Evolutionary conservation across 2,329 filamentous ascomycete genomes (phyloP).

Genomic region (Orbilia brochopaga): DNA sequence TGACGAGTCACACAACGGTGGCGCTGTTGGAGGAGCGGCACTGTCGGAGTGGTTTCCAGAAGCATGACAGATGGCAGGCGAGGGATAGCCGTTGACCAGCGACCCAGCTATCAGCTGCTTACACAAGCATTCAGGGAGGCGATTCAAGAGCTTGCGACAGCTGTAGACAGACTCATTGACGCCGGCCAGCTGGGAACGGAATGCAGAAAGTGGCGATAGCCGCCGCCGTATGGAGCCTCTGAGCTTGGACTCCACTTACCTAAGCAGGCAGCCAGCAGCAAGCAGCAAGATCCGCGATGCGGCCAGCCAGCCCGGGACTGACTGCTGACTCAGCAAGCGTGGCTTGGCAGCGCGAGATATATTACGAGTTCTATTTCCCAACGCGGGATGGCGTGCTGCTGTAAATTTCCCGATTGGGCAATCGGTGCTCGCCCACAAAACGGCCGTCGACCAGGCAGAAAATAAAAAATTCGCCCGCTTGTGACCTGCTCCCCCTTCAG

Average conservation of each 20-base stretch:
- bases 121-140: constrained; percentile 2
- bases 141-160: neutral
- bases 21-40: neutral
- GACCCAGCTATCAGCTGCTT: neutral
- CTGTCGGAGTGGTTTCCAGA: constrained; percentile 1
- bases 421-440: neutral
- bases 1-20: neutral
- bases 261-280: too few species aligned
- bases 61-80: constrained; percentile 1
- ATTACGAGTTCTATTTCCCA: neutral
- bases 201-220: too few species aligned
- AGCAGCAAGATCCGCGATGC: too few species aligned
- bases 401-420: neutral
- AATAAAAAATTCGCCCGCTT: constrained; percentile 39
- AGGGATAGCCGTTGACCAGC: neutral
- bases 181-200: too few species aligned
- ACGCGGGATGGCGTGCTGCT: neutral
- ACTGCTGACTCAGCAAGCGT: neutral
- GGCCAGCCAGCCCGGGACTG: neutral
- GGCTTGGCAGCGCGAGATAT: neutral
- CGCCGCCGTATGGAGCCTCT: too few species aligned
- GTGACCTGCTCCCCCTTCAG: constrained; percentile 22
- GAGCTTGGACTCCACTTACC: too few species aligned
- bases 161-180: neutral
- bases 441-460: constrained; percentile 1